These are phyloP conservation scores for Acacia acuminata DNA, from an alignment of 306 rosid genomes.

Conservation along the genomic window DNA sequence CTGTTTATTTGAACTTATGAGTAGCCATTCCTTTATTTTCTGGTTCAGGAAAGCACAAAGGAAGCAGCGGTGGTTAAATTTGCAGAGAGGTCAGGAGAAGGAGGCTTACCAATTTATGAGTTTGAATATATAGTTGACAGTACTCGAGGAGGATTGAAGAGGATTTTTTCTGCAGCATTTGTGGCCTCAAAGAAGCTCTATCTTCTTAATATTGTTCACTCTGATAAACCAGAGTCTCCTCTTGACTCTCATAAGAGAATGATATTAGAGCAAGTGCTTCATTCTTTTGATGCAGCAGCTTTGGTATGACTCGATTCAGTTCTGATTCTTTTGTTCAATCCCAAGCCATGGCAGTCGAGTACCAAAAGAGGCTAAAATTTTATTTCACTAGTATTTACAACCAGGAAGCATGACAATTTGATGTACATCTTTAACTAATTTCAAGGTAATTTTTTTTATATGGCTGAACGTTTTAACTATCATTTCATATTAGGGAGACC, in stretches of 20 bases:
- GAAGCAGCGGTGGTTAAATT: constrained; percentile 70
- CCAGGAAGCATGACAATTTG: background rate
- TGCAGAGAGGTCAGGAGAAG: constrained; percentile 68
- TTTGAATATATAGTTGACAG: constrained; percentile 79
- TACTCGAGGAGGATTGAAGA: constrained; percentile 87
- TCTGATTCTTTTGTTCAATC: background rate
- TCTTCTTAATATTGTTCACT: constrained; percentile 71
- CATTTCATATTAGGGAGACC: background rate
- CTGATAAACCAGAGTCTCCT: constrained; percentile 86
- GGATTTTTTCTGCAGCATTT: constrained; percentile 86
- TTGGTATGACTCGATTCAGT: background rate
- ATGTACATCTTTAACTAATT: background rate
- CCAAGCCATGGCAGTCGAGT: background rate
- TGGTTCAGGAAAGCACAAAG: constrained; percentile 77
- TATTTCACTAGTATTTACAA: background rate
- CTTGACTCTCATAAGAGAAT: constrained; percentile 43
- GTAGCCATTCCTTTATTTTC: background rate
- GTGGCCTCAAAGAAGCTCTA: constrained; percentile 88
- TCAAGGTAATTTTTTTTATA: background rate
- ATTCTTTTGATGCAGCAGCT: constrained; percentile 16
- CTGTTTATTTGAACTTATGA: background rate
- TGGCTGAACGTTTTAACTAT: background rate
- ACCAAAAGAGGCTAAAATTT: background rate
- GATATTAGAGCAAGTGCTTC: constrained; percentile 10
- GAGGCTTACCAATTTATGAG: constrained; percentile 69